Conservation (phyloP, 2,329 filamentous ascomycete genomes). For the Ophiostoma pallidulum region DNA sequence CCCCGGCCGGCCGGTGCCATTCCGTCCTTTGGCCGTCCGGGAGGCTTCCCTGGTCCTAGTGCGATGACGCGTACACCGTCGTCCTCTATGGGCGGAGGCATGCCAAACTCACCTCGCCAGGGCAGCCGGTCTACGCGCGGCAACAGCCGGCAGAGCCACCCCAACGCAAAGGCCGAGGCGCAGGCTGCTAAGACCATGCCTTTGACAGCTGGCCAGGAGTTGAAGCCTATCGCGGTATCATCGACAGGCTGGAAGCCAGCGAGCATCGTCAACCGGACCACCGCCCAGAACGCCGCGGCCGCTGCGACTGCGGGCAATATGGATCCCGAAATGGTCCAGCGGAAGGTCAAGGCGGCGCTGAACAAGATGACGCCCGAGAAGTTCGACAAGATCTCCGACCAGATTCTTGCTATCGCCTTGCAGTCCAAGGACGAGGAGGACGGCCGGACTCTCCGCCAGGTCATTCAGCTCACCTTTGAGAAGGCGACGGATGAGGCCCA, state of each 20-base stretch:
- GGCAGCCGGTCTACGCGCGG: constrained; percentile 52
- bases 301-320: constrained; percentile 48
- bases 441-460: constrained; percentile 87
- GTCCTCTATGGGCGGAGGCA: constrained; percentile 43
- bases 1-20: constrained; percentile 29
- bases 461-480: constrained; percentile 98
- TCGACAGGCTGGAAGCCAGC: constrained; percentile 82
- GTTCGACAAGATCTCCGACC: constrained; percentile 89
- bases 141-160: constrained; percentile 53
- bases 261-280: constrained; percentile 46
- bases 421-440: constrained; percentile 94
- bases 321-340: constrained; percentile 87
- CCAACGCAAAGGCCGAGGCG: constrained; percentile 48
- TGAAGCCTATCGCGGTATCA: constrained; percentile 69
- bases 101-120: constrained; percentile 63
- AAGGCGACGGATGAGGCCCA: constrained; percentile 98
- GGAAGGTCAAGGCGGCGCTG: constrained; percentile 94
- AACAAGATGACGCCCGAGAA: constrained; percentile 99
- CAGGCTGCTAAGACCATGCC: constrained; percentile 82
- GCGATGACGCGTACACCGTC: constrained; percentile 56
- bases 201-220: constrained; percentile 69
- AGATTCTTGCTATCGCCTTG: constrained; percentile 83
- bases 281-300: constrained; percentile 29
- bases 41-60: constrained; percentile 52
- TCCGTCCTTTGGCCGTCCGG: constrained; percentile 43